These are phyloP conservation scores for Neurospora hispaniola DNA, from an alignment of 495 filamentous ascomycete genomes.

Conservation along the genomic window DNA sequence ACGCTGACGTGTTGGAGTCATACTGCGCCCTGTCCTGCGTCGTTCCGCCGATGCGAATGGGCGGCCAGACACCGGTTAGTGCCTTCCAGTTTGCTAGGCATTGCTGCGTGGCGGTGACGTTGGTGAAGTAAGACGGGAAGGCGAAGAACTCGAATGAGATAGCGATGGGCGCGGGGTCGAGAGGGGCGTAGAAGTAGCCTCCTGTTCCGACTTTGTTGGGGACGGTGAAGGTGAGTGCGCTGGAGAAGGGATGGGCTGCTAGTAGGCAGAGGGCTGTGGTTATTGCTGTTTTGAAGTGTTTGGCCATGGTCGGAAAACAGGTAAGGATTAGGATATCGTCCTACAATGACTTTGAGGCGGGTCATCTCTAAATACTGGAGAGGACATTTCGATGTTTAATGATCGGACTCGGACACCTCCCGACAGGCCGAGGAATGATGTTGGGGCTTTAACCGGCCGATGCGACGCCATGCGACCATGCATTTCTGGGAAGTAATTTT, in stretches of 20 bases:
- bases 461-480: constrained; percentile 4
- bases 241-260: constrained; percentile 7
- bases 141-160: constrained; percentile 53
- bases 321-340: background rate
- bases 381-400: background rate
- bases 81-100: constrained; percentile 46
- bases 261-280: constrained; percentile 3
- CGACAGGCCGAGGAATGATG: background rate
- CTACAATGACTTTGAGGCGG: too few species aligned
- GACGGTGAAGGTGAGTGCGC: constrained; percentile 24
- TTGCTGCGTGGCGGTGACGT: constrained; percentile 42
- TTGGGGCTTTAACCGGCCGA: constrained; percentile 11
- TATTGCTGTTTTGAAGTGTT: background rate
- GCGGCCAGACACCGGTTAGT: constrained; percentile 44
- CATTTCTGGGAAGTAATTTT: constrained; percentile 4
- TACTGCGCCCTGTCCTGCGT: constrained; percentile 50
- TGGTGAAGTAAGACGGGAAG: constrained; percentile 47
- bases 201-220: constrained; percentile 20
- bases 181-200: constrained; percentile 22
- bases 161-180: constrained; percentile 41
- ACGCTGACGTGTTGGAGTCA: constrained; percentile 36
- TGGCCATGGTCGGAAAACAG: background rate
- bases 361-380: background rate
- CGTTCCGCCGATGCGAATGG: constrained; percentile 49
- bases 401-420: background rate